Percentiles rank a stretch among this genome's conserved stretches.
Evolutionary conservation across 2,329 filamentous ascomycete genomes (phyloP).

Genomic region (Exophiala alcalophila): DNA sequence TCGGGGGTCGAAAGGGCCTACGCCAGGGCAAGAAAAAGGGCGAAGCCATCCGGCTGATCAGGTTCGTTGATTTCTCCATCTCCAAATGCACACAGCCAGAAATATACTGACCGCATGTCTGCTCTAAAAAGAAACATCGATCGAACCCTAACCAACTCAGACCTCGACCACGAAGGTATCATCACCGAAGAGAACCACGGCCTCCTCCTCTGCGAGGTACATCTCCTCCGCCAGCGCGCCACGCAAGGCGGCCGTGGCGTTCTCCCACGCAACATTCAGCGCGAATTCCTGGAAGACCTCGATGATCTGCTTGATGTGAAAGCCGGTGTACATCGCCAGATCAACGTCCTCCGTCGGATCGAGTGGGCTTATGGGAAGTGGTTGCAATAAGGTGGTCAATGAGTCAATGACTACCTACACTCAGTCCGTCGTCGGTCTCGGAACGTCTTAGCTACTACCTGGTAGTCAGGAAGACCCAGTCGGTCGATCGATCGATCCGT

Average conservation of each 20-base stretch:
- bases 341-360: constrained; percentile 75
- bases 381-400: constrained; percentile 41
- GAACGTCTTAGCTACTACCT: no score
- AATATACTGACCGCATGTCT: no score
- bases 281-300: constrained; percentile 85
- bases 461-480: no score
- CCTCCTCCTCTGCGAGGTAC: constrained; percentile 82
- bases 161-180: constrained; percentile 68
- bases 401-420: background rate
- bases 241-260: no score
- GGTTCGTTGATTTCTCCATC: constrained; percentile 43
- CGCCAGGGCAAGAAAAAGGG: constrained; percentile 63
- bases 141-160: constrained; percentile 68
- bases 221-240: constrained; percentile 71
- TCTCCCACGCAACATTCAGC: constrained; percentile 70
- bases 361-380: constrained; percentile 87
- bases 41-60: constrained; percentile 71
- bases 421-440: no score
- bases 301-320: constrained; percentile 78
- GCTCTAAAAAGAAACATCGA: constrained; percentile 66
- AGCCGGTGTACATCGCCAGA: constrained; percentile 73
- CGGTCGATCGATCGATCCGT: no score
- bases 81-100: background rate
- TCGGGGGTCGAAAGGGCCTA: constrained; percentile 69
- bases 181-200: constrained; percentile 92